Percentiles rank a stretch among this genome's conserved stretches.
Conservation (phyloP, 441 rosid species). For the Melastoma candidum region DNA sequence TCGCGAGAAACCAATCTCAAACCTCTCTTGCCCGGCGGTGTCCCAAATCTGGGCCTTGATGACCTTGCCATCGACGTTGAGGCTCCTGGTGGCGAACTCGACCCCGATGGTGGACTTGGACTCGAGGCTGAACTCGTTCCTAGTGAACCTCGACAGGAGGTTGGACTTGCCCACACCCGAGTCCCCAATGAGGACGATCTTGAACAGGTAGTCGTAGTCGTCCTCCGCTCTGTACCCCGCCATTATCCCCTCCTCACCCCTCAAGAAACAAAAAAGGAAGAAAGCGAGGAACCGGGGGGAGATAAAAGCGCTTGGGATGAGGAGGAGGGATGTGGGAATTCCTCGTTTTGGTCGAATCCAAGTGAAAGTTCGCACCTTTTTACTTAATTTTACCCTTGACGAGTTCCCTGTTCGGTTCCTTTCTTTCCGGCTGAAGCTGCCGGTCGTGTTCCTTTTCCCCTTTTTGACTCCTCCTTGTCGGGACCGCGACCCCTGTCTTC, state of each 20-base stretch:
- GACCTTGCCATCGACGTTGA: constrained; percentile 50
- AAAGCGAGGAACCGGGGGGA: too few relatives aligned
- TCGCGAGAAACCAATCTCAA: constrained; percentile 5
- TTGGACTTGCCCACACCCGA: constrained; percentile 68
- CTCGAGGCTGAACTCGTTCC: constrained; percentile 64
- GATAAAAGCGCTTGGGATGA: too few relatives aligned
- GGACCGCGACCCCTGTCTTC: too few relatives aligned
- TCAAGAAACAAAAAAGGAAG: neutral
- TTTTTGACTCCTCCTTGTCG: too few relatives aligned
- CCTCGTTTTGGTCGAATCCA: too few relatives aligned
- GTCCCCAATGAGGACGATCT: constrained; percentile 65
- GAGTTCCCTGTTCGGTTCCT: too few relatives aligned
- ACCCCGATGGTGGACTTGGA: constrained; percentile 66
- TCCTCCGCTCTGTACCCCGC: constrained; percentile 78
- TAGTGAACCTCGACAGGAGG: constrained; percentile 58
- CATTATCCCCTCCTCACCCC: constrained; percentile 20
- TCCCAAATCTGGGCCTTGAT: constrained; percentile 96
- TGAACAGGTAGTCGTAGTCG: constrained; percentile 79
- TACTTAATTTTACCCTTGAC: too few relatives aligned
- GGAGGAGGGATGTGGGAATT: too few relatives aligned
- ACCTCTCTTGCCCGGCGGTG: constrained; percentile 91
- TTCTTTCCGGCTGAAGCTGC: too few relatives aligned
- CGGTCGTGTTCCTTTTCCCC: too few relatives aligned
- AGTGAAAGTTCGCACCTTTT: too few relatives aligned
- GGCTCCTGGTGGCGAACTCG: constrained; percentile 68